These are phyloP conservation scores for Eugenia klotzschiana DNA, from an alignment of 441 rosid species.

Conservation along the genomic window DNA sequence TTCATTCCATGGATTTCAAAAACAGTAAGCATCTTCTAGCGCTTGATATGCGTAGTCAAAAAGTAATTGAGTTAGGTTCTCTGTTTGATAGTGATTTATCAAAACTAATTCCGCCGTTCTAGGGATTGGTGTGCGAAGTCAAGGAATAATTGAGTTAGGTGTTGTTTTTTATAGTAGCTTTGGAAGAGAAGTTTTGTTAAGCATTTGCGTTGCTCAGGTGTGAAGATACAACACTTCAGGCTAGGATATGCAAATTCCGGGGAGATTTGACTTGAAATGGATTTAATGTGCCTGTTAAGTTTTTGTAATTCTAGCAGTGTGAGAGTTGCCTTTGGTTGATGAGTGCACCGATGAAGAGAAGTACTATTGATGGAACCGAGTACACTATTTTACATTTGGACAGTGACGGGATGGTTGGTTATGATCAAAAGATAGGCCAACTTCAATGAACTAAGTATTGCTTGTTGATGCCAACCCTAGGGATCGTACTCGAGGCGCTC, in stretches of 20 bases:
- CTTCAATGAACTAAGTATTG: neutral
- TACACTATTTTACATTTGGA: conserved; percentile 82
- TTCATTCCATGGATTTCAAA: no score
- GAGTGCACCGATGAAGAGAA: conserved; percentile 90
- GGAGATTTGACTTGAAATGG: neutral
- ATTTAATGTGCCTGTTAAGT: neutral
- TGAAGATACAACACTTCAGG: neutral
- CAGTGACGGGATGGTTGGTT: conserved; percentile 95
- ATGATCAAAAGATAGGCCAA: conserved; percentile 65
- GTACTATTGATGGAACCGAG: conserved; percentile 85
- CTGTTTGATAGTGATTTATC: no score
- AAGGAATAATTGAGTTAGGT: no score
- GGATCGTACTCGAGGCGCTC: no score
- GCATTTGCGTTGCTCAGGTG: neutral
- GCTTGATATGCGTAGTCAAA: no score
- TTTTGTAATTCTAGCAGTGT: neutral
- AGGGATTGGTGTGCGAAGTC: neutral
- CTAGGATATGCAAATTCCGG: neutral
- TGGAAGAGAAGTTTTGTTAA: neutral
- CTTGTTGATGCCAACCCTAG: no score
- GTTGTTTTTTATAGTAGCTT: neutral
- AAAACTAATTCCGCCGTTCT: neutral
- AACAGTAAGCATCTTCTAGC: no score
- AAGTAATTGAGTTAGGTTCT: no score
- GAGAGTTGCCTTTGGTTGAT: conserved; percentile 42